phyloP scores from a whole-genome alignment of 495 filamentous ascomycete genomes.

The Antarctomyces pellizariae region DNA sequence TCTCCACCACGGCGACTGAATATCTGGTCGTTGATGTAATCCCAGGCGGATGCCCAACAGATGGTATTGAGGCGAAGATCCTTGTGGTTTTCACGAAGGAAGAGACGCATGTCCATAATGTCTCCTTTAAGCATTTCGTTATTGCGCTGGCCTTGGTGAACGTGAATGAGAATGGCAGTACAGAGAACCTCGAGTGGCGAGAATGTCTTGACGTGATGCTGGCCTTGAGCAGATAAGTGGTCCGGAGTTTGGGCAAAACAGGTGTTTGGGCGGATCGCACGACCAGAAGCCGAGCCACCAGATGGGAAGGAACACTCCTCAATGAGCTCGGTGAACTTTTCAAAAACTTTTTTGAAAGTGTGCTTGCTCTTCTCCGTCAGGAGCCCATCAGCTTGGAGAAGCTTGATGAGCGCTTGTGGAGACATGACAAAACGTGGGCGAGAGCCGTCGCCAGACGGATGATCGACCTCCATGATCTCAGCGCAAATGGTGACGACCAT shows the following conservation, averaged over 20 bases:
- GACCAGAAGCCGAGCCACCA: constrained; percentile 3
- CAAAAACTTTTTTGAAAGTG: constrained; percentile 9
- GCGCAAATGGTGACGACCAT: constrained; percentile 11
- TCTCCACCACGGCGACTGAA: constrained; percentile 8
- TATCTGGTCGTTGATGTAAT: constrained; percentile 15
- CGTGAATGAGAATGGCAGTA: constrained; percentile 18
- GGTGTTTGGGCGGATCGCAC: constrained; percentile 6
- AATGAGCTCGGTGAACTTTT: constrained; percentile 10
- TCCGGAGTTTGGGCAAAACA: constrained; percentile 10
- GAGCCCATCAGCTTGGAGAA: constrained; percentile 8
- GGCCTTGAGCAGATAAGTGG: constrained; percentile 3
- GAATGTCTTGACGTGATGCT: constrained; percentile 14
- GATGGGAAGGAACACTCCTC: constrained; percentile 6
- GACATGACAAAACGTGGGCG: constrained; percentile 11
- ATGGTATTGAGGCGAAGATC: constrained; percentile 19
- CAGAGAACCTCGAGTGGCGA: constrained; percentile 23
- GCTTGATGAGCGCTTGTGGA: constrained; percentile 11
- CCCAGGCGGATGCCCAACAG: constrained; percentile 18
- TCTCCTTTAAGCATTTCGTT: constrained; percentile 18
- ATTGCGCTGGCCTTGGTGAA: constrained; percentile 16
- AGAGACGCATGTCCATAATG: constrained; percentile 16
- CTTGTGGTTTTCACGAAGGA: constrained; percentile 14
- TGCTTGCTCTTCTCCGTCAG: constrained; percentile 5
- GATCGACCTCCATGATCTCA: constrained; percentile 9
- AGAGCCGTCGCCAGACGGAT: not conserved